A percentile compares a stretch with the other conserved stretches of the same genome.
These are phyloP conservation scores for Athelia psychrophila DNA, from an alignment of 1,284 basidiomycete species.

Conservation along the genomic window DNA sequence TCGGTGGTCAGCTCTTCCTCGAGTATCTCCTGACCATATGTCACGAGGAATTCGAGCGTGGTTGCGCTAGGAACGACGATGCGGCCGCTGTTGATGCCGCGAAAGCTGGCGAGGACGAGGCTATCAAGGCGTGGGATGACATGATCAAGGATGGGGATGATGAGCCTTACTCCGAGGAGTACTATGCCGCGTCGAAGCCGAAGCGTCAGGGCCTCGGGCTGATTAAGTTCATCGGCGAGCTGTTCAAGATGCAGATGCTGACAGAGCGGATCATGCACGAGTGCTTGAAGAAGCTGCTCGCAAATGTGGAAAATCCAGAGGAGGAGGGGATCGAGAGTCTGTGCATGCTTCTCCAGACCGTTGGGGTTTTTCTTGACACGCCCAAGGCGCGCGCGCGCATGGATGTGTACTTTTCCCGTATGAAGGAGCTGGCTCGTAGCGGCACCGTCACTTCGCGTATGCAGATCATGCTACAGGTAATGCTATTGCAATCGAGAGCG, in stretches of 20 bases:
- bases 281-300: slow-evolving; percentile 92
- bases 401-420: slow-evolving; percentile 91
- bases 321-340: slow-evolving; percentile 98
- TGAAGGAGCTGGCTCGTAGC: slow-evolving; percentile 79
- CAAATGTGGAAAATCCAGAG: slow-evolving; percentile 91
- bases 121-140: slow-evolving; percentile 60
- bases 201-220: slow-evolving; percentile 97
- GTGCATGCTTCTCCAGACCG: slow-evolving; percentile 89
- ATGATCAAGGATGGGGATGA: slow-evolving; percentile 37
- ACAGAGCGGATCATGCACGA: slow-evolving; percentile 95
- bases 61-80: slow-evolving; percentile 74
- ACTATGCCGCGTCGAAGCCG: slow-evolving; percentile 95
- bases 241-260: slow-evolving; percentile 96
- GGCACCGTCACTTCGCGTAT: slow-evolving; percentile 81
- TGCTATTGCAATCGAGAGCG: slow-evolving; percentile 21
- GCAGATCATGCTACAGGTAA: slow-evolving; percentile 92
- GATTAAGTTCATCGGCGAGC: slow-evolving; percentile 96
- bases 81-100: slow-evolving; percentile 57
- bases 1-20: slow-evolving; percentile 91
- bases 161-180: slow-evolving; percentile 88
- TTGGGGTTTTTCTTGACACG: slow-evolving; percentile 82
- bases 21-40: slow-evolving; percentile 93
- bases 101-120: slow-evolving; percentile 59
- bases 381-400: slow-evolving; percentile 81
- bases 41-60: slow-evolving; percentile 94